Conservation (phyloP, 2,329 filamentous ascomycete genomes). For the Trichoderma cornu-damae region DNA sequence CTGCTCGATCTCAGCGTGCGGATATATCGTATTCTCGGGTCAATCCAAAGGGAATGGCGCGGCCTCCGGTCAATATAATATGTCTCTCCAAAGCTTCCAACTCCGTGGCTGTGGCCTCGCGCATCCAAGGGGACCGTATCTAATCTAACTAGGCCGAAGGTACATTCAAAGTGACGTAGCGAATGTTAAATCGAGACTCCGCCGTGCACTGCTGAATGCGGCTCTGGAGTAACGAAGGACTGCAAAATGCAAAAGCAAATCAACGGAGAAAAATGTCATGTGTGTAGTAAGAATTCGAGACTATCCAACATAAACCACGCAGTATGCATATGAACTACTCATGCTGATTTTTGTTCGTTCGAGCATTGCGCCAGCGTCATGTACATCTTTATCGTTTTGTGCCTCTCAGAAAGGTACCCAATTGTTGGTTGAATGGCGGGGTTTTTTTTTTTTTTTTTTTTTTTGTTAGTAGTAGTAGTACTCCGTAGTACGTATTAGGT, state of each 20-base stretch:
- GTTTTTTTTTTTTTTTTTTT: too few relatives aligned
- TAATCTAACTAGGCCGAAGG: too few relatives aligned
- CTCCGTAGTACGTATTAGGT: too few relatives aligned
- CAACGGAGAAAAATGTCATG: too few relatives aligned
- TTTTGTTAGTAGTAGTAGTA: too few relatives aligned
- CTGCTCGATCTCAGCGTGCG: neutral
- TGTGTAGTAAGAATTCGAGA: too few relatives aligned
- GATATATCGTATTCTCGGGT: neutral
- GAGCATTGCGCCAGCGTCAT: neutral
- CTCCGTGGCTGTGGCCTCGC: neutral
- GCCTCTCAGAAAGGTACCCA: neutral
- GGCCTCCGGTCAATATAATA: constrained; percentile 6
- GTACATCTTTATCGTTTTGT: constrained; percentile 1
- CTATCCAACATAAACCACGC: too few relatives aligned
- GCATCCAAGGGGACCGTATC: neutral
- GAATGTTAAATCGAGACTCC: neutral
- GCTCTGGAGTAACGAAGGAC: neutral
- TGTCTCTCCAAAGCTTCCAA: constrained; percentile 3
- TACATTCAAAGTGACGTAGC: neutral
- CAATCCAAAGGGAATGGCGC: neutral
- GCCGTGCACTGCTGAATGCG: neutral
- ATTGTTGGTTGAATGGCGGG: too few relatives aligned
- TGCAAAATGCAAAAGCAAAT: neutral
- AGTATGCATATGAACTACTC: too few relatives aligned
- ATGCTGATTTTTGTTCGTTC: neutral